Evolutionary conservation across 768 basidiomycete genomes (phyloP).

Genomic region (Boletales sp.): DNA sequence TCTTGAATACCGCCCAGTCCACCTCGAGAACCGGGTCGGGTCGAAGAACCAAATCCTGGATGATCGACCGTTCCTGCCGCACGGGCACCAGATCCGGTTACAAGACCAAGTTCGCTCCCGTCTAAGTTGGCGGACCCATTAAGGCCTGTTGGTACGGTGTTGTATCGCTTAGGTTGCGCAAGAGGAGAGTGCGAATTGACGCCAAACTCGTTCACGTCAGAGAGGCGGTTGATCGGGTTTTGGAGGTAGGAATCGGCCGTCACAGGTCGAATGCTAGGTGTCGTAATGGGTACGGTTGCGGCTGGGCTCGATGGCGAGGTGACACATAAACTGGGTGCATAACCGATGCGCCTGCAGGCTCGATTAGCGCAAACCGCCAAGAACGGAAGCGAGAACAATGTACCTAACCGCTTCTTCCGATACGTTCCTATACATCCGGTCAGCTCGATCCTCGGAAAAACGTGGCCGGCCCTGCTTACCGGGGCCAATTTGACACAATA

Average conservation of each 20-base stretch:
- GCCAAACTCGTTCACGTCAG: constrained; percentile 7
- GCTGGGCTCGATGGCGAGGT: constrained; percentile 26
- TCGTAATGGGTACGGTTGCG: constrained; percentile 28
- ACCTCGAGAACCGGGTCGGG: constrained; percentile 12
- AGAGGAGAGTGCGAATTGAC: constrained; percentile 5
- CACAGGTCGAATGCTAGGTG: constrained; percentile 17
- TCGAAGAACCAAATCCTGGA: constrained; percentile 22
- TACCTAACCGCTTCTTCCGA: constrained; percentile 67
- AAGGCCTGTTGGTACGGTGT: constrained; percentile 25
- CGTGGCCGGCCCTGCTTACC: constrained; percentile 40
- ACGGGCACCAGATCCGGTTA: constrained; percentile 5
- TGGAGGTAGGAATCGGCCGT: constrained; percentile 19
- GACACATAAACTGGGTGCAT: constrained; percentile 39
- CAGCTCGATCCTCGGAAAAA: background rate
- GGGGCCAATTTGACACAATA: constrained; percentile 83
- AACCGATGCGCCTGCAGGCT: constrained; percentile 44
- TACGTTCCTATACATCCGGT: constrained; percentile 47
- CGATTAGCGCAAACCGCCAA: background rate
- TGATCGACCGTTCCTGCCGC: constrained; percentile 23
- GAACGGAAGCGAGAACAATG: background rate
- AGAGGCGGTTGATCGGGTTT: constrained; percentile 4
- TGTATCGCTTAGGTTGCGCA: constrained; percentile 20
- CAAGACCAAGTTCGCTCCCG: constrained; percentile 23
- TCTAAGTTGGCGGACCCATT: constrained; percentile 17
- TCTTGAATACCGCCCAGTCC: constrained; percentile 26